Conservation (phyloP, 106 monocot genomes). For the Dactylorhiza incarnata region DNA sequence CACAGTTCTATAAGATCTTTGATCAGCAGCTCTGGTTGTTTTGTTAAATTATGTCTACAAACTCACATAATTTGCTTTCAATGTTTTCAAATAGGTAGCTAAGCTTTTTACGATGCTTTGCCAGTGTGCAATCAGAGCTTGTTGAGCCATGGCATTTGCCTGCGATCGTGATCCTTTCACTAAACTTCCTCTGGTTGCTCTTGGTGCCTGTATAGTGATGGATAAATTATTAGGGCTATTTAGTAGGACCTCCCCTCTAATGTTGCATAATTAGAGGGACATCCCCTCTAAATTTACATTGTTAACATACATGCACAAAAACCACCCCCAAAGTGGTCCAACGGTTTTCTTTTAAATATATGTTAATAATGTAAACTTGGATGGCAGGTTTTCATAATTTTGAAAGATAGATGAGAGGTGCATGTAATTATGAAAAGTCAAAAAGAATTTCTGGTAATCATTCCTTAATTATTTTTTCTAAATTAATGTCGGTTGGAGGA, state of each 20-base stretch:
- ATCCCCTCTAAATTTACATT: no score
- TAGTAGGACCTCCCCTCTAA: no score
- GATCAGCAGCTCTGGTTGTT: neutral
- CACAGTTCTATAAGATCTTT: neutral
- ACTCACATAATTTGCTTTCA: conserved; percentile 77
- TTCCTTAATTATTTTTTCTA: no score
- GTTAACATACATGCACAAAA: no score
- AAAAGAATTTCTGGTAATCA: no score
- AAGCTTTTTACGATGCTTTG: conserved; percentile 73
- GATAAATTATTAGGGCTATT: neutral
- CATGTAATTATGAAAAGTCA: no score
- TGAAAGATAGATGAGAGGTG: no score
- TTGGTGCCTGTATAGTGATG: conserved; percentile 49
- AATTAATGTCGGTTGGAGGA: neutral
- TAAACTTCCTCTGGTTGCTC: conserved; percentile 58
- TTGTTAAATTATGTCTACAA: neutral
- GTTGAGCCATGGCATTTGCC: conserved; percentile 56
- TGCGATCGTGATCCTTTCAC: conserved; percentile 58
- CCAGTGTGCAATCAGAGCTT: conserved; percentile 76
- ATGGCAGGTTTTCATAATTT: no score
- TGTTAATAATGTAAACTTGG: no score
- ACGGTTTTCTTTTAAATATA: no score
- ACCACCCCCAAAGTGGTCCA: no score
- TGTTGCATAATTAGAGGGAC: no score
- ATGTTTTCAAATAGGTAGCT: conserved; percentile 51